A percentile compares a stretch with the other conserved stretches of the same genome.
Evolutionary conservation across 306 rosid species (phyloP).

Genomic region (Delonix regia): DNA sequence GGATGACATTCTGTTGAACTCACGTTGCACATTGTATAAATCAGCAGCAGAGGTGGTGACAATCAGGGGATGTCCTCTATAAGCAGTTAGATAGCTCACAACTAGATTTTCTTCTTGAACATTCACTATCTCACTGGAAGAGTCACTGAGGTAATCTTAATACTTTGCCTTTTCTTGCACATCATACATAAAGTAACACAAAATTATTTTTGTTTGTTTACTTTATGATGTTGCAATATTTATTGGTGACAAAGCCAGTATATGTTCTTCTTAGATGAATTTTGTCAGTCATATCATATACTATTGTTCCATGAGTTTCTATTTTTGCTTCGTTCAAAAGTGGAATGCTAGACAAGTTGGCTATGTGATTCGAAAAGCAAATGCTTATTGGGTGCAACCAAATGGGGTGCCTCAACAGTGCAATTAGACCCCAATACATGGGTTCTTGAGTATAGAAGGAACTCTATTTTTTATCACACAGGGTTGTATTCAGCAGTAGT

Average conservation of each 20-base stretch:
- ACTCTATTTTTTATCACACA: slow-evolving; percentile 48
- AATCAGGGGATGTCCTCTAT: slow-evolving; percentile 96
- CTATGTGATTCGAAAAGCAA: slow-evolving; percentile 58
- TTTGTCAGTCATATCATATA: neutral
- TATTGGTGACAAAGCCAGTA: too few species aligned
- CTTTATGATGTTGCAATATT: neutral
- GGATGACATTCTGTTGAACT: slow-evolving; percentile 73
- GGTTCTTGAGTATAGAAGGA: slow-evolving; percentile 80
- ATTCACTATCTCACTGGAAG: slow-evolving; percentile 75
- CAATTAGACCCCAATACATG: slow-evolving; percentile 80
- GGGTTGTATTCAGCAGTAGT: slow-evolving; percentile 49
- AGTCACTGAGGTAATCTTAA: slow-evolving; percentile 68
- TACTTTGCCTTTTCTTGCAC: neutral
- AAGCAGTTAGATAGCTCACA: slow-evolving; percentile 82
- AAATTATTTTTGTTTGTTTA: too few species aligned
- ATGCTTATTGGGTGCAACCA: slow-evolving; percentile 70
- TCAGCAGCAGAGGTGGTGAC: slow-evolving; percentile 74
- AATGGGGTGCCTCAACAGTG: slow-evolving; percentile 79
- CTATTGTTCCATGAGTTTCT: slow-evolving; percentile 31
- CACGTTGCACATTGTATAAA: slow-evolving; percentile 76
- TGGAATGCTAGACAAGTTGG: slow-evolving; percentile 75
- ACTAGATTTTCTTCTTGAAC: slow-evolving; percentile 62
- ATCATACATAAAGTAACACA: neutral
- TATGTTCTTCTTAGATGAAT: neutral
- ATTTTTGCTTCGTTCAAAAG: slow-evolving; percentile 41